Base-by-base conservation (phyloP, 495 filamentous ascomycete species). In the Lophiotrema nucula region DNA sequence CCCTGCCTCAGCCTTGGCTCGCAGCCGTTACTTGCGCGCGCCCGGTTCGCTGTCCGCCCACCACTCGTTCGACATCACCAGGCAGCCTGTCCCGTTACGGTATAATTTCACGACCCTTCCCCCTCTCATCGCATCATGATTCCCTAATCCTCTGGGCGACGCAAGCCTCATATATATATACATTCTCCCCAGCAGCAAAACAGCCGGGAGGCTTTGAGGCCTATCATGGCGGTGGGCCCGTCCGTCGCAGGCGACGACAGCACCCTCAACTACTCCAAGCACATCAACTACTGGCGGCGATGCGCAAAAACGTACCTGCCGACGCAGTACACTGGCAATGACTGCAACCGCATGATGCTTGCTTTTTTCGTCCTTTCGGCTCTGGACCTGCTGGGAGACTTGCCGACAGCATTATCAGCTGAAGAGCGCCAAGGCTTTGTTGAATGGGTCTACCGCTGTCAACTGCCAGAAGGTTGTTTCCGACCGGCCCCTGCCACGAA, bases 211-310 rank as follows among this genome's bases (percentile, higher is more conserved):
- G n/a, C n/a, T n/a, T n/a, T n/a, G n/a, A n/a, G n/a, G n/a, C n/a
- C n/a, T n/a, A n/a, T n/a, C n/a, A n/a, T n/a, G n/a, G n/a, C n/a
- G n/a, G n/a, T n/a, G n/a, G 39, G 10, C 39, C 42, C 28, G 6
- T 43, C 39, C 19, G 39, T 18, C 39, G 48, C 38, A 27, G 22
- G 21, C 47, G 45, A 43, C 13, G 54, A 62, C 19, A 56, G 56
- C 39, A 47, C 21, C 8, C 56, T 68, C n/a, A 80, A 90, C 68
- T 83, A 81, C 47, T 77, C 82, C 23, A 82, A 79, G 42, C 93
- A 98, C 71, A 77, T 92, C 67, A 89, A 86, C 68, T 98, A 96
- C 79, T 97, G 92, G 86, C 82, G 89, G 58, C 85, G 91, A 68
- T 96, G 91, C 62, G 80, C 92, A 39, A 89, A 87, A 65, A 86